phyloP scores from a whole-genome alignment of 2,329 filamentous ascomycete genomes.

The Phialophora macrospora region DNA sequence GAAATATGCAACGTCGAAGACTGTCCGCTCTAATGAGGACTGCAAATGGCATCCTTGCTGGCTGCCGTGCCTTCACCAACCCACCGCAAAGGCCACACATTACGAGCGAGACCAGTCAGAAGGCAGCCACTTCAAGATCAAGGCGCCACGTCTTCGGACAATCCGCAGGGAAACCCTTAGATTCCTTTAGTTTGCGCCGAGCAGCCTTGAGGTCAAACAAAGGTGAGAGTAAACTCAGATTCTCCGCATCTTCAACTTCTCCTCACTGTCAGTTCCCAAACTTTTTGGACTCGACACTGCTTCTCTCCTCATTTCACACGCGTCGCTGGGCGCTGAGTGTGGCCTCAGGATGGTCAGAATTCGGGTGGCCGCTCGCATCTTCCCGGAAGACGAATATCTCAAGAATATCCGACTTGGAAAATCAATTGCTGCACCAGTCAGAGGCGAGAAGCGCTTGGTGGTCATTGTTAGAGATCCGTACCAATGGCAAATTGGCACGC shows the following conservation, averaged over 20 bases:
- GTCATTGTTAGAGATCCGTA: slow-evolving; percentile 37
- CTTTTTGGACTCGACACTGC: slow-evolving; percentile 15
- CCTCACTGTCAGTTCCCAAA: slow-evolving; percentile 11
- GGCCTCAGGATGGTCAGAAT: slow-evolving; percentile 35
- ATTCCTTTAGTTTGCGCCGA: not conserved
- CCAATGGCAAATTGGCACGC: slow-evolving; percentile 37
- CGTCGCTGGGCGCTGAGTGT: slow-evolving; percentile 4
- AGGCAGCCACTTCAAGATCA: not conserved
- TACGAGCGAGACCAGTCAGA: not conserved
- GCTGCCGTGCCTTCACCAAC: not conserved
- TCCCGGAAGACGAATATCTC: slow-evolving; percentile 38
- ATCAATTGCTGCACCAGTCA: slow-evolving; percentile 10
- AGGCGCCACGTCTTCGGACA: not conserved
- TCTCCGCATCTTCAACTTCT: slow-evolving; percentile 25
- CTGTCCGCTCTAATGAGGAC: not conserved
- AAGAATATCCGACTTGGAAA: slow-evolving; percentile 14
- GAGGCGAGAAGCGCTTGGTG: slow-evolving; percentile 33
- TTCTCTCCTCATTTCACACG: slow-evolving; percentile 10
- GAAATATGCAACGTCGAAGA: not conserved
- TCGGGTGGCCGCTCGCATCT: slow-evolving; percentile 36
- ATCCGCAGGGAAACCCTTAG: not conserved
- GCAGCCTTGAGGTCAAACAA: not conserved
- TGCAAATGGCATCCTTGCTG: not conserved
- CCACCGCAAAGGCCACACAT: not conserved
- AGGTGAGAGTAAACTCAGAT: not conserved